Base-by-base conservation (phyloP, 140 eudicot genomes). In the Flaveria floridana region DNA sequence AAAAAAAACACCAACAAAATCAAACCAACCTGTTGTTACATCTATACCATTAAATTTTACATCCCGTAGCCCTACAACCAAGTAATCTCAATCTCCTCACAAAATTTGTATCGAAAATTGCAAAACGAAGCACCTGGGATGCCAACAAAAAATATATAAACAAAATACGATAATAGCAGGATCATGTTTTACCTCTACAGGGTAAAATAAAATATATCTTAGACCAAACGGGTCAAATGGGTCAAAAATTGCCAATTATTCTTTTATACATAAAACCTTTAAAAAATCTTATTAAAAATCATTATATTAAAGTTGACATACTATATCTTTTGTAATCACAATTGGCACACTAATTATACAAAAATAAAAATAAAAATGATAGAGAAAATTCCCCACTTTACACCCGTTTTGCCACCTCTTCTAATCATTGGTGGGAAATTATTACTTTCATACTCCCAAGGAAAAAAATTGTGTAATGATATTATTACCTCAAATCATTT, bases 401-500 rank as follows among this genome's bases (percentile, higher is more conserved):
- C 14, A 8, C 64, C 30, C 30, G 8, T 6, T 25, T 25, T 59
- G 41, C n/a, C 37, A 23, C 65, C 65, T 18, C 65, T 10, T 47
- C 52, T 20, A 58, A 21, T 59, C 11, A 28, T 4, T 30, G 21
- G 20, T 62, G n/a, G 20, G 20, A 2, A 28, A 28, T 62, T 26
- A 62, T 62, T 72, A 72, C 4, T 12, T 39, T 4, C 13, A 20
- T 14, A 21, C 16, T 73, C 42, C n/a, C 2, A 39, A 58, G 28
- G 23, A 20, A 72, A 37, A 55, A 41, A 41, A 5, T 10, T 4
- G 42, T 41, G 13, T 15, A 41, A 30, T 0, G 16, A 26, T 5
- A 48, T 48, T 8, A 25, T 78, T 70, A 78, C 82, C 82, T 59
- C 56, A 50, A 59, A n/a, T 78, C 70, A 46, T 44, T 77, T 77